These are phyloP conservation scores for Nidularia sp. DNA, from an alignment of 768 basidiomycete genomes.

Conservation along the genomic window DNA sequence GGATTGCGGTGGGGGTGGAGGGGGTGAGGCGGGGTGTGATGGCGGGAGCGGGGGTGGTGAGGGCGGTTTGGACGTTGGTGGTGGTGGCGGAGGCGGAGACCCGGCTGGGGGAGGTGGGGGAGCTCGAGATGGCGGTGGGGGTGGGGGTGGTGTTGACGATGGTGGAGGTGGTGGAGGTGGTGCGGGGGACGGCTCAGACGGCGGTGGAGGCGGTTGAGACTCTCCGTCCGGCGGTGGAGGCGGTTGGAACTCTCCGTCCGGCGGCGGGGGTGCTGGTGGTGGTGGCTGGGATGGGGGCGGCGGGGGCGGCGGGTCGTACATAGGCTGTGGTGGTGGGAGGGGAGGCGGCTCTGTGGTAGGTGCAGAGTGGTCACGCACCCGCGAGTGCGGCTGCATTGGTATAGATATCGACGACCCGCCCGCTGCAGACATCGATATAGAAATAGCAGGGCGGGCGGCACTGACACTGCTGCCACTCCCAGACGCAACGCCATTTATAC, in stretches of 20 bases:
- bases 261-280: constrained; percentile 26
- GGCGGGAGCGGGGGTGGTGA: constrained; percentile 4
- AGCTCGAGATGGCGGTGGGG: constrained; percentile 24
- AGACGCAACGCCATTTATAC: constrained; percentile 11
- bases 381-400: constrained; percentile 15
- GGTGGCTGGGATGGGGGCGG: constrained; percentile 21
- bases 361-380: constrained; percentile 11
- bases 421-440: constrained; percentile 17
- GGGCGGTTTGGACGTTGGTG: constrained; percentile 8
- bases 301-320: constrained; percentile 16
- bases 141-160: constrained; percentile 18
- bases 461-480: constrained; percentile 11
- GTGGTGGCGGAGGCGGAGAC: constrained; percentile 21
- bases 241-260: constrained; percentile 16
- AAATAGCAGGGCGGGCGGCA: constrained; percentile 18
- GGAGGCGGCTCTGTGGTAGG: constrained; percentile 18
- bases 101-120: constrained; percentile 33
- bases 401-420: constrained; percentile 17
- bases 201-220: constrained; percentile 26
- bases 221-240: constrained; percentile 3
- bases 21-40: constrained; percentile 1
- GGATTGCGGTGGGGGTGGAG: constrained; percentile 12
- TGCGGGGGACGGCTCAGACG: constrained; percentile 9
- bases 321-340: constrained; percentile 19
- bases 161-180: constrained; percentile 20